Percentiles rank a stretch among this genome's conserved stretches.
Conservation (phyloP, 257 asterid species). For the Euphrasia confusa region DNA sequence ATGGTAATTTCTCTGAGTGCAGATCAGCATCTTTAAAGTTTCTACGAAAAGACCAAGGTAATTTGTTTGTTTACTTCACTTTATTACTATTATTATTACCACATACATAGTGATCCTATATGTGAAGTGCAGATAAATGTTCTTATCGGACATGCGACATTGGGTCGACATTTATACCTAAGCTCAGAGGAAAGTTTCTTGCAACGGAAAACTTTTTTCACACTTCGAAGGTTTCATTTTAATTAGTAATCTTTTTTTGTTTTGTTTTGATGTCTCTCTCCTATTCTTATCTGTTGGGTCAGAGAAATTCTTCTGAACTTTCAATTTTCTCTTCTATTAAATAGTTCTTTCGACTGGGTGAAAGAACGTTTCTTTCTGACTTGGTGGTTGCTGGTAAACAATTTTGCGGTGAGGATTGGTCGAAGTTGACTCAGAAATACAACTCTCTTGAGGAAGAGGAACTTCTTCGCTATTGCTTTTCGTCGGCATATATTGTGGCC, state of each 20-base stretch:
- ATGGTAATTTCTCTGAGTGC: conserved; percentile 91
- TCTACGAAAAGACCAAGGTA: conserved; percentile 85
- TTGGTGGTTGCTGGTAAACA: conserved; percentile 74
- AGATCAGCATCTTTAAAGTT: conserved; percentile 72
- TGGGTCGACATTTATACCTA: conserved; percentile 76
- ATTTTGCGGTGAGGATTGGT: conserved; percentile 85
- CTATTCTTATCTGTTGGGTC: not conserved
- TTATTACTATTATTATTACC: not conserved
- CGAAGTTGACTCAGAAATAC: conserved; percentile 58
- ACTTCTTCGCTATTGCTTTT: conserved; percentile 80
- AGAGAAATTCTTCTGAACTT: conserved; percentile 18
- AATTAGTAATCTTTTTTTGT: not conserved
- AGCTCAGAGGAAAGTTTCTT: conserved; percentile 82
- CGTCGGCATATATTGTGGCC: conserved; percentile 93
- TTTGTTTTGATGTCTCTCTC: not conserved
- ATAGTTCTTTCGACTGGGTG: conserved; percentile 80
- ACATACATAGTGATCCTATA: not conserved
- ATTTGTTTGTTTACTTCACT: conserved; percentile 10
- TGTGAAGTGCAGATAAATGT: conserved; percentile 60
- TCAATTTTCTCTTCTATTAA: conserved; percentile 22
- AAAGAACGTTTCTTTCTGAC: conserved; percentile 66
- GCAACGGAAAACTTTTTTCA: conserved; percentile 94
- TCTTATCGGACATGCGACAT: conserved; percentile 54
- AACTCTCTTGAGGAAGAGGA: conserved; percentile 61
- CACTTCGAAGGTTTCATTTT: conserved; percentile 65